These are phyloP conservation scores for Rachicladosporium sp. DNA, from an alignment of 2,329 filamentous ascomycete species.

Conservation along the genomic window DNA sequence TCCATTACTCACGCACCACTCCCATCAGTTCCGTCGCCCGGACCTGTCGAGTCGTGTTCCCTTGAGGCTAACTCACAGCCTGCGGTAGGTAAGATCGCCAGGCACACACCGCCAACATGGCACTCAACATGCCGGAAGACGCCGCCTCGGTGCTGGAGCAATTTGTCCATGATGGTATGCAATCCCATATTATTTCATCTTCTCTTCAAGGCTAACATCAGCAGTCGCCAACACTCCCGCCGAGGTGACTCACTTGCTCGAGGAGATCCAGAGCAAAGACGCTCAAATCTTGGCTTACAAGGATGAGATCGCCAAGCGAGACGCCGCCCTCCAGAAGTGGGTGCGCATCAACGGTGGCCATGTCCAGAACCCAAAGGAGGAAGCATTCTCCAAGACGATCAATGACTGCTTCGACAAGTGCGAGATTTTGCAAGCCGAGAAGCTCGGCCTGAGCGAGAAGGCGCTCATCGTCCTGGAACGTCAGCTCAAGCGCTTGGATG, in stretches of 20 bases:
- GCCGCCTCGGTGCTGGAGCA: slow-evolving; percentile 64
- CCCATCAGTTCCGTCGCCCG: too few species aligned
- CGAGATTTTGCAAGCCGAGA: slow-evolving; percentile 61
- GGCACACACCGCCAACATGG: slow-evolving; percentile 5
- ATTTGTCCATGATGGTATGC: slow-evolving; percentile 54
- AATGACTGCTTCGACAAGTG: slow-evolving; percentile 55
- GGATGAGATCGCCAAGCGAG: slow-evolving; percentile 57
- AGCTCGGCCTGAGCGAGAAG: slow-evolving; percentile 57
- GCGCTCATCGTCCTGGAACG: slow-evolving; percentile 50
- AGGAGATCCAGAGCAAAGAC: slow-evolving; percentile 74
- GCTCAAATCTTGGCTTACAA: slow-evolving; percentile 56
- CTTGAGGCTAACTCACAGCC: too few species aligned
- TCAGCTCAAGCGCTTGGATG: slow-evolving; percentile 50
- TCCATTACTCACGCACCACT: too few species aligned
- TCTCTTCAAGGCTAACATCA: slow-evolving; percentile 4
- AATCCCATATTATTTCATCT: slow-evolving; percentile 19
- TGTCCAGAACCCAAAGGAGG: slow-evolving; percentile 63
- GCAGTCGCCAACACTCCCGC: slow-evolving; percentile 65
- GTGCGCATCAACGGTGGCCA: slow-evolving; percentile 67
- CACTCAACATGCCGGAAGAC: slow-evolving; percentile 42
- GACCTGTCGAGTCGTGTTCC: too few species aligned
- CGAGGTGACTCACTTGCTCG: slow-evolving; percentile 71
- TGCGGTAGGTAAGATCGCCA: too few species aligned
- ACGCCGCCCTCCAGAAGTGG: slow-evolving; percentile 67
- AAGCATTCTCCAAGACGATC: slow-evolving; percentile 52